phyloP scores from a whole-genome alignment of 2,329 filamentous ascomycete genomes.

The Fusarium sp. region DNA sequence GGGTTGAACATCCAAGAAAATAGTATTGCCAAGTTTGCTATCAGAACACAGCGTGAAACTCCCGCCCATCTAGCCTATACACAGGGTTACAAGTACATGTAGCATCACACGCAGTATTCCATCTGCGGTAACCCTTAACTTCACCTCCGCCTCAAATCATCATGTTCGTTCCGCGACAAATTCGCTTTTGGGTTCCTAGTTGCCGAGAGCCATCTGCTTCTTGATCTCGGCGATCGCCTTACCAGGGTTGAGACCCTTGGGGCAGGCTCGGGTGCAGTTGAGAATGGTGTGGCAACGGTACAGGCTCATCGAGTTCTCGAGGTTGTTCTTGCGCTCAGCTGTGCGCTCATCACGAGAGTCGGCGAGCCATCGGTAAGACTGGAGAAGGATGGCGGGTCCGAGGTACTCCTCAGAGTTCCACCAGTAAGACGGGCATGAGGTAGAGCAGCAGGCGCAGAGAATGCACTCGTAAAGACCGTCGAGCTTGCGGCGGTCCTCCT shows the following conservation, averaged over 20 bases:
- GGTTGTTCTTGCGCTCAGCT: slow-evolving; percentile 85
- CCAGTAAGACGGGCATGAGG: slow-evolving; percentile 99
- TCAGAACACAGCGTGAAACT: slow-evolving; percentile 43
- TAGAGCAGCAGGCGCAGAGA: slow-evolving; percentile 98
- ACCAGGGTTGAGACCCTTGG: slow-evolving; percentile 97
- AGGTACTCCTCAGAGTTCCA: slow-evolving; percentile 99
- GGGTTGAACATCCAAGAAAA: slow-evolving; percentile 38
- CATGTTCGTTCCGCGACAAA: slow-evolving; percentile 22
- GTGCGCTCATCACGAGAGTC: slow-evolving; percentile 94
- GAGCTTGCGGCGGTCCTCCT: slow-evolving; percentile 93
- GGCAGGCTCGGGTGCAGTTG: slow-evolving; percentile 97
- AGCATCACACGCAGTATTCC: slow-evolving; percentile 37
- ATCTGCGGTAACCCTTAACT: slow-evolving; percentile 35
- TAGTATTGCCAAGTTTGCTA: slow-evolving; percentile 41
- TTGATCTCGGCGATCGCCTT: slow-evolving; percentile 97
- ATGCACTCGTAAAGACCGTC: slow-evolving; percentile 99
- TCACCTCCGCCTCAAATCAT: slow-evolving; percentile 26
- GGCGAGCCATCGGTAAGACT: slow-evolving; percentile 97
- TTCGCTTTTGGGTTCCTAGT: slow-evolving; percentile 31
- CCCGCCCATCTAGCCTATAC: slow-evolving; percentile 43
- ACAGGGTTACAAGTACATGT: slow-evolving; percentile 39
- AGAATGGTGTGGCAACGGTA: slow-evolving; percentile 99
- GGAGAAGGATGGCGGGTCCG: slow-evolving; percentile 93
- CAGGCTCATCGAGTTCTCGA: slow-evolving; percentile 99
- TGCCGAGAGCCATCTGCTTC: slow-evolving; percentile 84